Percentiles rank a stretch among this genome's conserved stretches.
These are phyloP conservation scores for Petasospora fabianii DNA, from an alignment of 1,139 yeast species.

Conservation along the genomic window DNA sequence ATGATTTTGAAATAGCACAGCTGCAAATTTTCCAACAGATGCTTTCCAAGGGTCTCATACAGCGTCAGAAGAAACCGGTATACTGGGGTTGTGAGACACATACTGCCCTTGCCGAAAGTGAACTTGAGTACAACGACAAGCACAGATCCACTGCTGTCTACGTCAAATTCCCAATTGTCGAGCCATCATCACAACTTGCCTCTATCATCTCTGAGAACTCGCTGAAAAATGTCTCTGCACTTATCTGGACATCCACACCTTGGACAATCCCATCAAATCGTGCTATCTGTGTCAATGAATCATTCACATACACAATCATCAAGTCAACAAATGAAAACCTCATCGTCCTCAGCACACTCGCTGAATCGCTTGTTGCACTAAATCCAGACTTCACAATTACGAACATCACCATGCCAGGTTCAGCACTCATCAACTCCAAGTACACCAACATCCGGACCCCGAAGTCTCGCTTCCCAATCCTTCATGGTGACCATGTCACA, in stretches of 20 bases:
- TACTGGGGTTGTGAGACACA: slow-evolving; percentile 96
- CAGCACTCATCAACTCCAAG: slow-evolving; percentile 37
- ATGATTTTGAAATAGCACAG: slow-evolving; percentile 70
- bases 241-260: slow-evolving; percentile 98
- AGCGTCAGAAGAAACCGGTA: slow-evolving; percentile 88
- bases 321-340: slow-evolving; percentile 34
- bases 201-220: slow-evolving; percentile 8
- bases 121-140: slow-evolving; percentile 74
- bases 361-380: slow-evolving; percentile 32
- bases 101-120: slow-evolving; percentile 96
- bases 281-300: slow-evolving; percentile 72
- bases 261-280: slow-evolving; percentile 92
- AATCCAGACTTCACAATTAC: slow-evolving; percentile 23
- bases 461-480: slow-evolving; percentile 48
- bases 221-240: slow-evolving; percentile 25
- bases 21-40: slow-evolving; percentile 64
- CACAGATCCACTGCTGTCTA: slow-evolving; percentile 71
- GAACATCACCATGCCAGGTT: slow-evolving; percentile 38
- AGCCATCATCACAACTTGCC: slow-evolving; percentile 21
- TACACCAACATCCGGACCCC: slow-evolving; percentile 60
- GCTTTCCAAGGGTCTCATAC: slow-evolving; percentile 63
- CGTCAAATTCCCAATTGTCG: slow-evolving; percentile 60
- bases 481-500: slow-evolving; percentile 82
- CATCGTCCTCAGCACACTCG: slow-evolving; percentile 48
- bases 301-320: slow-evolving; percentile 54